Percentiles rank a stretch among this genome's conserved stretches.
Conservation (phyloP, 441 rosid genomes). For the Dalechampia spathulata region DNA sequence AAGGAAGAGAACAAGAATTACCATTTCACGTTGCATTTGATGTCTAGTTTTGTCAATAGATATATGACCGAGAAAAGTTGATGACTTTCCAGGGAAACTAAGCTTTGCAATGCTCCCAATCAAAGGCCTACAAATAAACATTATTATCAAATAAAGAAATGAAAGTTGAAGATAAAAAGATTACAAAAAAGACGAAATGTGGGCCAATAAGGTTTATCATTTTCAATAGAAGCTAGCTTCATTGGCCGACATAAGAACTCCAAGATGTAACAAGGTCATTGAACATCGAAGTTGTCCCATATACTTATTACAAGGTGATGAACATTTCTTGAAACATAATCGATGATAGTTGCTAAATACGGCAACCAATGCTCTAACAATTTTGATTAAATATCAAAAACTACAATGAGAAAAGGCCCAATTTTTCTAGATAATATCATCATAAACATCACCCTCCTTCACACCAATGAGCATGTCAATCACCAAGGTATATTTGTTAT, state of each 20-base stretch:
- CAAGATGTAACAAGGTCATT: neutral
- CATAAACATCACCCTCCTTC: neutral
- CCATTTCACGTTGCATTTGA: slow-evolving; percentile 54
- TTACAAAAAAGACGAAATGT: neutral
- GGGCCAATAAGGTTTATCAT: neutral
- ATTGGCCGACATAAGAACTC: neutral
- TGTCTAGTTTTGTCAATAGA: slow-evolving; percentile 33
- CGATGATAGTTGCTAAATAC: neutral
- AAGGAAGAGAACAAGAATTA: slow-evolving; percentile 18
- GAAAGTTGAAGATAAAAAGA: neutral
- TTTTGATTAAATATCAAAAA: neutral
- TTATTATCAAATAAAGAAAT: neutral
- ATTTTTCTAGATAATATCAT: neutral
- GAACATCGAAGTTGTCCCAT: neutral
- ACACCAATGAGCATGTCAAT: neutral
- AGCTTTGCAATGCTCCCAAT: slow-evolving; percentile 50
- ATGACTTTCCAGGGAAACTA: slow-evolving; percentile 41
- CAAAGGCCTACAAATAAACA: slow-evolving; percentile 51
- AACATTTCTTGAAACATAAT: neutral
- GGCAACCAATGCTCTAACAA: neutral
- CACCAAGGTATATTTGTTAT: neutral
- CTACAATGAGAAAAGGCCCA: neutral
- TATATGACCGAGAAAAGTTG: slow-evolving; percentile 62
- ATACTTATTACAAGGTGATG: neutral
- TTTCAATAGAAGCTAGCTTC: neutral